phyloP scores from a whole-genome alignment of 148 eudicot species.

The Persicaria maculosa region DNA sequence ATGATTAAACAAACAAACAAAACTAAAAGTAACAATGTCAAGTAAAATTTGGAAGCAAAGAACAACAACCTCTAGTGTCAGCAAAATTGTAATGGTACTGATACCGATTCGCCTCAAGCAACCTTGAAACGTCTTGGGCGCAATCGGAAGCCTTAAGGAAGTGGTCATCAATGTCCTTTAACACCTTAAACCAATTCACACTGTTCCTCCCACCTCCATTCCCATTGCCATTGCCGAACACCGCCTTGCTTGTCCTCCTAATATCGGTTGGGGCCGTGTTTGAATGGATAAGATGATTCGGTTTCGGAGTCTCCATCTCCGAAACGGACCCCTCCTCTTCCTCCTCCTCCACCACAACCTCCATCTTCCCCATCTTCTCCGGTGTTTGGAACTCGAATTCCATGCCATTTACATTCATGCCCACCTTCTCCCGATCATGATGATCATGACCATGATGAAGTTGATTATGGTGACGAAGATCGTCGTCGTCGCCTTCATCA shows the following conservation, averaged over 20 bases:
- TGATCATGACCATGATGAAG: background rate
- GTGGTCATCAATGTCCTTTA: slow-evolving; percentile 76
- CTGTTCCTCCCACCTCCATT: slow-evolving; percentile 39
- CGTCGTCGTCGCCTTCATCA: background rate
- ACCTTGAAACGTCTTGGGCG: slow-evolving; percentile 86
- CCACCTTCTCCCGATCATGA: background rate
- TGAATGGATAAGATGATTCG: slow-evolving; percentile 67
- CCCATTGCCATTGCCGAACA: slow-evolving; percentile 19
- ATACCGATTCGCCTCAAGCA: slow-evolving; percentile 86
- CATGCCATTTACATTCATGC: background rate
- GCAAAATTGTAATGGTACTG: slow-evolving; percentile 93
- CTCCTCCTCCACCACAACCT: slow-evolving; percentile 37
- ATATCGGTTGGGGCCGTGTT: slow-evolving; percentile 71
- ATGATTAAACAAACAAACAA: background rate
- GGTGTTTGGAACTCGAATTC: slow-evolving; percentile 54
- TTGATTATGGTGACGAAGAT: background rate
- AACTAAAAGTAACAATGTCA: background rate
- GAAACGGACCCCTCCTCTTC: slow-evolving; percentile 35
- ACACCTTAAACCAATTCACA: slow-evolving; percentile 68
- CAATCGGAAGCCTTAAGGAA: slow-evolving; percentile 83
- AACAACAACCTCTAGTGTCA: slow-evolving; percentile 64
- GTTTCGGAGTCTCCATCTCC: slow-evolving; percentile 26
- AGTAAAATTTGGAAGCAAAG: slow-evolving; percentile 12
- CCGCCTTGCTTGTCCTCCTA: slow-evolving; percentile 21
- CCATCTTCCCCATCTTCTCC: slow-evolving; percentile 37